Conservation (phyloP, 768 basidiomycete species). For the Flagelloscypha sp. region DNA sequence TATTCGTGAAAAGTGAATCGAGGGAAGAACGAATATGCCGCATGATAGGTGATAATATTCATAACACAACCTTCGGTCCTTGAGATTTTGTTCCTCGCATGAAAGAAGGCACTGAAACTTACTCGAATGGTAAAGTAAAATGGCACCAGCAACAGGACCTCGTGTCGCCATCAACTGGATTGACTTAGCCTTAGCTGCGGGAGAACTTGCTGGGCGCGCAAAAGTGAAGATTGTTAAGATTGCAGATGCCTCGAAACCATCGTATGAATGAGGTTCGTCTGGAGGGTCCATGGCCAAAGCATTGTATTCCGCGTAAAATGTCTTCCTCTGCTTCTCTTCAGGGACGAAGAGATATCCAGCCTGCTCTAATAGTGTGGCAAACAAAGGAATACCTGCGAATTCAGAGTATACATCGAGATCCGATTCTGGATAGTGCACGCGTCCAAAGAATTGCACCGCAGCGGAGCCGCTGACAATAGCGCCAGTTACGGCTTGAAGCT, state of each 20-base stretch:
- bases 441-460: slow-evolving; percentile 32
- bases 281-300: too few species aligned
- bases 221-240: too few species aligned
- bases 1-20: slow-evolving; percentile 24
- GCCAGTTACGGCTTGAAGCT: slow-evolving; percentile 27
- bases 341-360: slow-evolving; percentile 23
- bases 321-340: slow-evolving; percentile 10
- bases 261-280: too few species aligned
- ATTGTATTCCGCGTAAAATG: slow-evolving; percentile 13
- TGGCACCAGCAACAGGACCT: slow-evolving; percentile 16
- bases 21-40: slow-evolving; percentile 27
- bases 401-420: slow-evolving; percentile 33
- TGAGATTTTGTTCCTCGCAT: neutral
- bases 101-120: slow-evolving; percentile 8
- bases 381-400: slow-evolving; percentile 14
- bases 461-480: slow-evolving; percentile 31
- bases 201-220: too few species aligned
- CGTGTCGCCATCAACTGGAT: slow-evolving; percentile 24
- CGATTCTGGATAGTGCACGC: slow-evolving; percentile 24
- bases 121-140: slow-evolving; percentile 32
- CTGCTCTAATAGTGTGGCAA: slow-evolving; percentile 20
- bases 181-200: too few species aligned
- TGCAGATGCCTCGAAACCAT: too few species aligned
- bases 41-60: slow-evolving; percentile 25
- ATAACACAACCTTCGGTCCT: slow-evolving; percentile 20